phyloP scores from a whole-genome alignment of 331 rosid species.

The Ulmus americana region DNA sequence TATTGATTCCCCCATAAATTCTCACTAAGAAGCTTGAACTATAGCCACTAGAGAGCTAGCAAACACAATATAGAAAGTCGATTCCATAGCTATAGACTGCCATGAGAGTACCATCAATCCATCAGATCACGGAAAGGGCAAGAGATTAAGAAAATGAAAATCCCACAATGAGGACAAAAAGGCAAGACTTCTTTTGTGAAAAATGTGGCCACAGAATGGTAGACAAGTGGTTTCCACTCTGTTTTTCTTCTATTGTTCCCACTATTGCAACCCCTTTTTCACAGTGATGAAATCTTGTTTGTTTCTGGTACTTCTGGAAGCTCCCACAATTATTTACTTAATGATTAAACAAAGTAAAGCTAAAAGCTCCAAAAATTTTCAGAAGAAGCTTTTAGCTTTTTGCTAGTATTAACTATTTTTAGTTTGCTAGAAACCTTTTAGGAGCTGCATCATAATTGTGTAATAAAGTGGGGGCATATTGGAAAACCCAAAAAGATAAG shows the following conservation, averaged over 20 bases:
- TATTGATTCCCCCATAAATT: slow-evolving; percentile 52
- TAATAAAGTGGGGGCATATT: slow-evolving; percentile 1
- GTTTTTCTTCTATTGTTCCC: slow-evolving; percentile 14
- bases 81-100: slow-evolving; percentile 22
- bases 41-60: slow-evolving; percentile 27
- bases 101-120: slow-evolving; percentile 12
- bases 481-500: slow-evolving; percentile 10
- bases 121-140: slow-evolving; percentile 45
- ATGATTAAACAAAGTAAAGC: slow-evolving; percentile 28
- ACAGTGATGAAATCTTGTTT: slow-evolving; percentile 34
- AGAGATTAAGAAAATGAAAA: slow-evolving; percentile 29
- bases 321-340: slow-evolving; percentile 33
- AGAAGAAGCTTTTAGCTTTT: slow-evolving; percentile 9
- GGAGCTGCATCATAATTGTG: slow-evolving; percentile 5
- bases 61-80: slow-evolving; percentile 13
- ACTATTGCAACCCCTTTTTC: slow-evolving; percentile 30
- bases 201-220: slow-evolving; percentile 14
- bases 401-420: slow-evolving; percentile 31
- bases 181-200: slow-evolving; percentile 8
- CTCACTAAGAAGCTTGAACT: slow-evolving; percentile 16
- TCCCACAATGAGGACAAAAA: slow-evolving; percentile 49
- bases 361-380: slow-evolving; percentile 19
- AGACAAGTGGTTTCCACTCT: slow-evolving; percentile 17
- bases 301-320: slow-evolving; percentile 45
- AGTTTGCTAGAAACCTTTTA: slow-evolving; percentile 23